A percentile compares a stretch with the other conserved stretches of the same genome.
phyloP scores from a whole-genome alignment of 1,139 yeast genomes.

The Protomyces inouyei region DNA sequence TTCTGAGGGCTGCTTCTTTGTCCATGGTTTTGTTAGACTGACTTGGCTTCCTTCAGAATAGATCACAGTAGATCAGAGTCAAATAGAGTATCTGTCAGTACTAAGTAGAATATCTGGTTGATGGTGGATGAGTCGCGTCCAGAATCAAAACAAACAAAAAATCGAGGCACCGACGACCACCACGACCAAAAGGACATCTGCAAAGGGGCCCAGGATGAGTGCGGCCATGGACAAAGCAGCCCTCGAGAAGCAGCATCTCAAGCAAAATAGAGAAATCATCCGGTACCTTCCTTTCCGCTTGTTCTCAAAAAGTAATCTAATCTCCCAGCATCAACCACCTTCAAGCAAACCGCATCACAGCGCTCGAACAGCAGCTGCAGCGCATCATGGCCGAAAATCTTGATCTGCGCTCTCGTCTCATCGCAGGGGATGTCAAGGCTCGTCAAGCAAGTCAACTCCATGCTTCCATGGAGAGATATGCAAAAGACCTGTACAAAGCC shows the following conservation, averaged over 20 bases:
- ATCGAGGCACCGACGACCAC: background rate
- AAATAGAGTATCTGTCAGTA: no score
- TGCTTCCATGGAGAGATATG: background rate
- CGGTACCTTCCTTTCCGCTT: background rate
- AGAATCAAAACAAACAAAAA: background rate
- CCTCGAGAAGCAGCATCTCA: slow-evolving; percentile 9
- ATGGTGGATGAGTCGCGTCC: no score
- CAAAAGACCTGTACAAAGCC: background rate
- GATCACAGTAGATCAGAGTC: no score
- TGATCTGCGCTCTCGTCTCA: slow-evolving; percentile 9
- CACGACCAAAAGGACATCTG: background rate
- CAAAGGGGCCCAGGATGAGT: no score
- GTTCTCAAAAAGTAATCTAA: background rate
- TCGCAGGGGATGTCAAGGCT: background rate
- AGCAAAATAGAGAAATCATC: slow-evolving; percentile 22
- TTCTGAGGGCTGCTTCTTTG: background rate
- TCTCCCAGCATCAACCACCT: slow-evolving; percentile 9
- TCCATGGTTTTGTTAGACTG: background rate
- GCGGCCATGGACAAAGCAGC: slow-evolving; percentile 6
- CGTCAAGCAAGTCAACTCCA: background rate
- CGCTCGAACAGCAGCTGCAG: slow-evolving; percentile 10
- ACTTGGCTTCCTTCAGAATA: no score
- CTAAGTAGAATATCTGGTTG: no score
- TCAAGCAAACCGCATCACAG: slow-evolving; percentile 14
- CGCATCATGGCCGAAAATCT: slow-evolving; percentile 11